Conservation (phyloP, 768 basidiomycete genomes). For the Calocybe gangraenosa region DNA sequence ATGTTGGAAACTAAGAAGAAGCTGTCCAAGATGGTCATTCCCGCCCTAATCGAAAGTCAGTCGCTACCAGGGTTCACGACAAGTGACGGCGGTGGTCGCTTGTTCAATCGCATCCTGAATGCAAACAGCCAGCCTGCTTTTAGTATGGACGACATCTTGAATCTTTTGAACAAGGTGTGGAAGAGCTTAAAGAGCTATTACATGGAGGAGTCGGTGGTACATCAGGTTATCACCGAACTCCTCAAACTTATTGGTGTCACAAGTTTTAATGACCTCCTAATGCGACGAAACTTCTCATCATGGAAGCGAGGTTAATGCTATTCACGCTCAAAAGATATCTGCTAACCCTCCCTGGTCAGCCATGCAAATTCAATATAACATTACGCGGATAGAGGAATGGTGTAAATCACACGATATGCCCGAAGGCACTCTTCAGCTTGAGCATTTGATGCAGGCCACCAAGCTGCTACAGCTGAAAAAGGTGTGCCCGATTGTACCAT, state of each 20-base stretch:
- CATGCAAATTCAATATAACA: constrained; percentile 99
- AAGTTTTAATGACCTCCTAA: constrained; percentile 96
- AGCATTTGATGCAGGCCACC: constrained; percentile 99
- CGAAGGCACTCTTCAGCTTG: constrained; percentile 93
- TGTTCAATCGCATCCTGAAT: constrained; percentile 91
- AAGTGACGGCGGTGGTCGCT: constrained; percentile 85
- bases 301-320: constrained; percentile 89
- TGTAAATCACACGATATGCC: constrained; percentile 99
- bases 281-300: constrained; percentile 98
- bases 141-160: constrained; percentile 97
- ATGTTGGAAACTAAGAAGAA: constrained; percentile 98
- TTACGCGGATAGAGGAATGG: constrained; percentile 97
- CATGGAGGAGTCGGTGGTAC: constrained; percentile 95
- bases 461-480: constrained; percentile 98
- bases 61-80: constrained; percentile 97
- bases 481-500: constrained; percentile 34
- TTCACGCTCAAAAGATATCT: neutral
- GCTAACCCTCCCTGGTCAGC: constrained; percentile 43
- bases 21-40: constrained; percentile 95
- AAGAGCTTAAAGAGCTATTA: constrained; percentile 98
- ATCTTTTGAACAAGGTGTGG: constrained; percentile 96
- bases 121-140: constrained; percentile 85
- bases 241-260: constrained; percentile 94
- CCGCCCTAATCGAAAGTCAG: constrained; percentile 97
- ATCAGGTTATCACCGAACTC: constrained; percentile 92